Evolutionary conservation across 2,329 filamentous ascomycete species (phyloP), one percentile per base, ranked within the genome.

Genomic region (Xylariomycetidae sp.): DNA sequence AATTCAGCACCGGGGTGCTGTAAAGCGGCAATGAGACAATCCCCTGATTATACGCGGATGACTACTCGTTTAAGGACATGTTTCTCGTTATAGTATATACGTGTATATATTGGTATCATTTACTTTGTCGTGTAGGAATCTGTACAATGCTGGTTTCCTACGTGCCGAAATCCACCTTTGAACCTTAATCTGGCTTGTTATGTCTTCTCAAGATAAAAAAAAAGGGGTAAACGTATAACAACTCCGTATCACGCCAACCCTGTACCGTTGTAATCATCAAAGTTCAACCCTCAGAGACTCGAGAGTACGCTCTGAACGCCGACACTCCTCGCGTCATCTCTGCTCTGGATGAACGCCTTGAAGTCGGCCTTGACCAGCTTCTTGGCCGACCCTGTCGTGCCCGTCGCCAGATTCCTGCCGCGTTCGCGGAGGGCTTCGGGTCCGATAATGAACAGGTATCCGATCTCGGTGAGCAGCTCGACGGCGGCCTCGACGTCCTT

Each of bases 401-500:
- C 36, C 13, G 57, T 31, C 55, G 61, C 69, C 38, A 83, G 60
- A 38, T 75, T 78, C 36, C 82, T 68, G 33, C 80, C 74, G 49
- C 84, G 74, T 61, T 89, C 85, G 31, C 78, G 69, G 40, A 89
- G 64, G 22, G 85, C 85, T 59, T 89, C 85, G 9, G 82, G 78
- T 3, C 88, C 87, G 51, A 98, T 87, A 44, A 98, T 94, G 58
- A 98, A 98, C 33, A 98, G 65, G 54, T 89, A 96, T 9, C 89
- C 90, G 38, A 98, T 88, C 67, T 98, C 92, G 16, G 88, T 82
- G 40, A 98, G 64, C 28, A 95, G 77, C 64, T 98, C 90, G 45
- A 96, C 77, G 34, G 78, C 76, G 16, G 72, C 72, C 47, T 77
- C 74, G 30, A 80, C 77, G 25, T 85, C 78, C 49, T 80, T 81